Evolutionary conservation across 2,329 filamentous ascomycete species (phyloP).

Genomic region (Mycogone perniciosa): DNA sequence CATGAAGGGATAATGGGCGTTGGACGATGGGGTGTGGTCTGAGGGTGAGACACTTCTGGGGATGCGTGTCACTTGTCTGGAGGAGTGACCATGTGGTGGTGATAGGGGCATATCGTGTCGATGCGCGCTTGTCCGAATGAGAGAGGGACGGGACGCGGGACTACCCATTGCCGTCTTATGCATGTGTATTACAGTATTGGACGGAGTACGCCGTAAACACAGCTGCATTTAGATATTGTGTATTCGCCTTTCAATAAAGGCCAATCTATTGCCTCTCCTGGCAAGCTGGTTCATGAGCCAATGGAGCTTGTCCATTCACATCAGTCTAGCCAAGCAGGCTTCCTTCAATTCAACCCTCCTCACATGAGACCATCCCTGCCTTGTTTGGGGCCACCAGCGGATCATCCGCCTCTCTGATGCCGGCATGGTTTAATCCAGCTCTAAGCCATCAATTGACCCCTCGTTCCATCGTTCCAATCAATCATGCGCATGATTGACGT

Average conservation of each 20-base stretch:
- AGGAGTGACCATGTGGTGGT: not conserved
- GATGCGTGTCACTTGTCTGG: not conserved
- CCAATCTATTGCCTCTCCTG: too few species aligned
- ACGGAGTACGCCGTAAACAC: too few species aligned
- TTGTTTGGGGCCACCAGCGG: slow-evolving; percentile 8
- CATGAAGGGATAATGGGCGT: not conserved
- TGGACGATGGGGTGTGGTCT: not conserved
- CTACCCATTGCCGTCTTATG: not conserved
- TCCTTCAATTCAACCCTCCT: not conserved
- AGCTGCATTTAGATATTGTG: too few species aligned
- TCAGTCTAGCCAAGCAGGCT: not conserved
- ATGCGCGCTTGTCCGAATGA: too few species aligned
- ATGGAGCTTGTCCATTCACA: too few species aligned
- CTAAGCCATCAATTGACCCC: not conserved
- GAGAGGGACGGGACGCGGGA: not conserved
- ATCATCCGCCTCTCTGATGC: slow-evolving; percentile 5
- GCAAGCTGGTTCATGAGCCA: too few species aligned
- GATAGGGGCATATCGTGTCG: not conserved
- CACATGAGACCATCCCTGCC: slow-evolving; percentile 1
- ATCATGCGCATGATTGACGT: not conserved
- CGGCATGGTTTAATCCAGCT: not conserved
- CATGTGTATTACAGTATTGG: not conserved
- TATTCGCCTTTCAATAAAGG: too few species aligned
- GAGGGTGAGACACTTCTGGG: not conserved
- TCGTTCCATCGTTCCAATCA: not conserved